These are phyloP conservation scores for Haberlea rhodopensis DNA, from an alignment of 257 asterid genomes.

Conservation along the genomic window DNA sequence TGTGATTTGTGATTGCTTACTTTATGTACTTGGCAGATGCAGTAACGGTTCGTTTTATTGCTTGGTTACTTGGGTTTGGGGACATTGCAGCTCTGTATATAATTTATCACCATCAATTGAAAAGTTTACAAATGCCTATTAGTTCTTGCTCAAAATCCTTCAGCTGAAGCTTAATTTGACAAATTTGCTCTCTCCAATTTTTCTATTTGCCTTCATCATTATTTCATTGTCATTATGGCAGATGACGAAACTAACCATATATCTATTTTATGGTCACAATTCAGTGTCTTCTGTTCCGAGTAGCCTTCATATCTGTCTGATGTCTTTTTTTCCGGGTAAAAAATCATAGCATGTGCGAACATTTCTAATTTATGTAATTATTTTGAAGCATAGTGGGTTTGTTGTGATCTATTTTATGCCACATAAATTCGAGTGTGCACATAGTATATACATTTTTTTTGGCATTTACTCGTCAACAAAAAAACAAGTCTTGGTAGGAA, in stretches of 20 bases:
- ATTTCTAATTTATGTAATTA: constrained; percentile 17
- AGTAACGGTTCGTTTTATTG: constrained; percentile 14
- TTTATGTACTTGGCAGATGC: constrained; percentile 10
- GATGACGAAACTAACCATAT: constrained; percentile 8
- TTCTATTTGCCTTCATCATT: constrained; percentile 12
- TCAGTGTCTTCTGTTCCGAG: constrained; percentile 7
- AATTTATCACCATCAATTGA: constrained; percentile 12
- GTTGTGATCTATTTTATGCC: not conserved
- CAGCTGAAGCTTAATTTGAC: constrained; percentile 24
- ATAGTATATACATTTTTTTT: not conserved
- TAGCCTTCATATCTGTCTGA: constrained; percentile 12
- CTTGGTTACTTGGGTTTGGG: constrained; percentile 6
- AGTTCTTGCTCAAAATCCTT: constrained; percentile 12
- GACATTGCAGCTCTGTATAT: constrained; percentile 20
- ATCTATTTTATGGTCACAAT: constrained; percentile 13
- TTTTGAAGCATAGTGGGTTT: not conserved
- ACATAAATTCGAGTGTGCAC: not conserved
- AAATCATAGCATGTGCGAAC: not conserved
- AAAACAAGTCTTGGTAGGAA: not conserved
- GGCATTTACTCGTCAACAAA: not conserved
- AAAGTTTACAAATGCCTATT: constrained; percentile 12
- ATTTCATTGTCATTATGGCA: constrained; percentile 13
- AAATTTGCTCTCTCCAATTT: constrained; percentile 10
- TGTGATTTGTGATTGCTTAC: constrained; percentile 25
- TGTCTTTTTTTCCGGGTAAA: constrained; percentile 8